Base-by-base conservation (phyloP, 2,329 filamentous ascomycete species). In the Fusarium sp. region DNA sequence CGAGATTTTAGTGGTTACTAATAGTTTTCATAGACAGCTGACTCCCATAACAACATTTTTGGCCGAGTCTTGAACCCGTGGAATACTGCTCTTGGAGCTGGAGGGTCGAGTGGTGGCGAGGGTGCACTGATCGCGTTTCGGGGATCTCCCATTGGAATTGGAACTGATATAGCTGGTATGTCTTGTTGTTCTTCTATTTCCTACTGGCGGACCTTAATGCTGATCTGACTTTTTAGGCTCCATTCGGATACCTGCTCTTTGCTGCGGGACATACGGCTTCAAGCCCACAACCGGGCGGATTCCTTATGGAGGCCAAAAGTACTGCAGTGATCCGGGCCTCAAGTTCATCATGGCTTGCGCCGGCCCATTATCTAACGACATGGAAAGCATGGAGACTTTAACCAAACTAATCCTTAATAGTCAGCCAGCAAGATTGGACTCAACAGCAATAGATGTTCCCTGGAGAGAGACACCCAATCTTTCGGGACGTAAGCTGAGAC, bases 91-190 rank as follows among this genome's bases (percentile, higher is more conserved):
- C 80, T 88, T 24, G 87, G 85, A 0, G 84, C 87, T 0, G 89
- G 90, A 6, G 89, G 90, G 4, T 86, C 84, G 5, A 86, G 85
- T 0, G 89, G 89, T 16, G 90, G 90, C 4, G 76, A 78, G 39
- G 77, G 72, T 3, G 77, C 78, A 4, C 57, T 81, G 3, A 56
- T 81, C 16, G 76, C 77, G 3, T 71, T 79, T 23, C 68, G 77
- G 9, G 79, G 79, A 16, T 76, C 77, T 9, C 64, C 76, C 8
- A 61, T 80, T 0, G 78, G 77, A 3, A 57, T 79, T 15, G 78
- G 78, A 4, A 76, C 77, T 12, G 78, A 80, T 47, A 76, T 80
- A 38, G 77, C 66, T 7, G 76, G 66, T 68, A 42, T n/a, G n/a
- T n/a, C n/a, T n/a, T 23, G 56, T 24, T n/a, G 18, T 6, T 41